These are phyloP conservation scores for Leptodermis oblonga DNA, from an alignment of 257 asterid genomes.

Conservation along the genomic window DNA sequence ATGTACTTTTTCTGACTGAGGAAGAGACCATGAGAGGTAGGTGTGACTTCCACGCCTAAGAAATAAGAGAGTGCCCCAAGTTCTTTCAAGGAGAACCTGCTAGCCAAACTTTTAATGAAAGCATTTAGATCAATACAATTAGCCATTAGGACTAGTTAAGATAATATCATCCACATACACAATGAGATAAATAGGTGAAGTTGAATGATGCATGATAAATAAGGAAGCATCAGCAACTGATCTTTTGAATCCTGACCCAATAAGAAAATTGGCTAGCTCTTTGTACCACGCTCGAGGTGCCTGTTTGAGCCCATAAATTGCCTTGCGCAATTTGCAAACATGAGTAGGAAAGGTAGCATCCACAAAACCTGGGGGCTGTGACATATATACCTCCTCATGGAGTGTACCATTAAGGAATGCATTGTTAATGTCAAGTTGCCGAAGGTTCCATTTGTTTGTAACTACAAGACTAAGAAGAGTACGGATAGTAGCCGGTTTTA, in stretches of 20 bases:
- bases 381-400: background rate
- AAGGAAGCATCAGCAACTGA: background rate
- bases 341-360: background rate
- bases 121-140: background rate
- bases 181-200: background rate
- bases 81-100: background rate
- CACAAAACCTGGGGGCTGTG: background rate
- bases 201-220: background rate
- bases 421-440: slow-evolving; percentile 1
- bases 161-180: background rate
- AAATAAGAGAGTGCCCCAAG: background rate
- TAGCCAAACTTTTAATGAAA: background rate
- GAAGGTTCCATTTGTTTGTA: background rate
- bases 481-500: background rate
- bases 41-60: background rate
- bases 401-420: background rate
- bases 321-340: background rate
- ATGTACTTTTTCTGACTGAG: background rate
- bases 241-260: background rate
- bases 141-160: background rate
- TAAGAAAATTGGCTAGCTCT: background rate
- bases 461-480: background rate
- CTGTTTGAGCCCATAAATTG: slow-evolving; percentile 7
- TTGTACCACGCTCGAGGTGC: background rate
- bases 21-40: background rate